Conservation (phyloP, 225 moss, liverwort and hornwort genomes). For the Antitrichia curtipendula region DNA sequence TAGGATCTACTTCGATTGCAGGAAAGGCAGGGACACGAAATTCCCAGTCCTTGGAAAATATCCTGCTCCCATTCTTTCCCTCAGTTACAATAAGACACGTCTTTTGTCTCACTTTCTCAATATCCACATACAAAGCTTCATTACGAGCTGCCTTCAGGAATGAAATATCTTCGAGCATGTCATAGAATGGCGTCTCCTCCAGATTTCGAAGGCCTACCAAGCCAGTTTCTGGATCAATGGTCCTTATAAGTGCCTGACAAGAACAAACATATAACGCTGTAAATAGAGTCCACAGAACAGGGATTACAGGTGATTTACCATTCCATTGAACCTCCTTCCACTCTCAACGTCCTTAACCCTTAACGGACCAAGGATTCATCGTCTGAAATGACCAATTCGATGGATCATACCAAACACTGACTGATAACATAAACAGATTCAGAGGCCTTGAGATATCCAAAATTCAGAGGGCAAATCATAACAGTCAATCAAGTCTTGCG, state of each 20-base stretch:
- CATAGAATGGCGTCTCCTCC: constrained; percentile 55
- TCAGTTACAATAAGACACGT: constrained; percentile 74
- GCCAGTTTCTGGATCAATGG: constrained; percentile 43
- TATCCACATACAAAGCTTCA: constrained; percentile 57
- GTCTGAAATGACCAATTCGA: not conserved
- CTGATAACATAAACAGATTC: not conserved
- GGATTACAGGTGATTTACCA: not conserved
- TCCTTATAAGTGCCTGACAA: constrained; percentile 58
- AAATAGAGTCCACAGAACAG: not conserved
- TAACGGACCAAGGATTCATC: not conserved
- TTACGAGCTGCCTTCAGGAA: constrained; percentile 63
- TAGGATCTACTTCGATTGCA: constrained; percentile 62
- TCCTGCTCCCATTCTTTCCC: constrained; percentile 61
- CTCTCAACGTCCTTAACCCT: not conserved
- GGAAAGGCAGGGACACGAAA: constrained; percentile 54
- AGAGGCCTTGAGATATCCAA: not conserved
- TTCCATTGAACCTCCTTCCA: not conserved
- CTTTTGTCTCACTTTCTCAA: constrained; percentile 51
- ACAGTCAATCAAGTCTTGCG: not conserved
- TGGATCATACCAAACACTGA: not conserved
- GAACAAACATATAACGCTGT: not conserved
- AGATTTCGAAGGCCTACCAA: constrained; percentile 49
- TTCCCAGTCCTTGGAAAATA: constrained; percentile 47
- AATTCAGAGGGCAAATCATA: not conserved
- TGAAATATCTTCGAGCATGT: constrained; percentile 40